Evolutionary conservation across 2,329 filamentous ascomycete genomes (phyloP).

Genomic region (Geosmithia flava): DNA sequence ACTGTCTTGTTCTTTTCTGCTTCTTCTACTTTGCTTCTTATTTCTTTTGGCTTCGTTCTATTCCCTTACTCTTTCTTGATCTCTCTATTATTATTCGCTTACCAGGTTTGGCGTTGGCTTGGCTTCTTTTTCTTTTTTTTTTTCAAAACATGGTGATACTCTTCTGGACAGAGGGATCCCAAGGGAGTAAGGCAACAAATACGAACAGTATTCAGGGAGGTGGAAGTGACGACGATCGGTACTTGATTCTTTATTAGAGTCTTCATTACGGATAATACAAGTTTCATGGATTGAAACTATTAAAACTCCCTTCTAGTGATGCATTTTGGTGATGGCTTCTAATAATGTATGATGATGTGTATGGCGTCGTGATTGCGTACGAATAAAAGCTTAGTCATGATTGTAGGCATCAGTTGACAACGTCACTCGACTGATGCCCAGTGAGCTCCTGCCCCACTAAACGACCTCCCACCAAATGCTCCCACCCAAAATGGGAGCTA

Average conservation of each 20-base stretch:
- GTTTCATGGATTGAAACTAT: too few relatives aligned
- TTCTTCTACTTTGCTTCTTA: neutral
- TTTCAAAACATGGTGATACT: neutral
- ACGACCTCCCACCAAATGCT: neutral
- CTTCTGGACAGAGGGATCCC: neutral
- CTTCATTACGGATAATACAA: too few relatives aligned
- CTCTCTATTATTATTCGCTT: neutral
- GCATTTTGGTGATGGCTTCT: too few relatives aligned
- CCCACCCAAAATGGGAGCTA: too few relatives aligned
- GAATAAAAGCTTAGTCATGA: neutral
- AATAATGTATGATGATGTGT: too few relatives aligned
- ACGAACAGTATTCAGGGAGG: too few relatives aligned
- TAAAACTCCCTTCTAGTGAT: too few relatives aligned
- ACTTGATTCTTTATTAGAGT: too few relatives aligned
- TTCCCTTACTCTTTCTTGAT: neutral
- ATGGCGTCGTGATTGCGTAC: neutral
- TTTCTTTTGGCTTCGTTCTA: neutral
- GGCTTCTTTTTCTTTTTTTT: neutral
- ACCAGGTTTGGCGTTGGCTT: neutral
- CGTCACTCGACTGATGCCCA: neutral
- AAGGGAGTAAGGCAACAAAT: neutral
- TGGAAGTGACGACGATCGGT: too few relatives aligned
- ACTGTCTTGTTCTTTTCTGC: neutral
- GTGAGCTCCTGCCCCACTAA: neutral
- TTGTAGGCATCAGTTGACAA: conserved; percentile 1